A percentile compares a stretch with the other conserved stretches of the same genome.
These are phyloP conservation scores for Hypoxylon sp. DNA, from an alignment of 2,329 filamentous ascomycete species.

Conservation along the genomic window DNA sequence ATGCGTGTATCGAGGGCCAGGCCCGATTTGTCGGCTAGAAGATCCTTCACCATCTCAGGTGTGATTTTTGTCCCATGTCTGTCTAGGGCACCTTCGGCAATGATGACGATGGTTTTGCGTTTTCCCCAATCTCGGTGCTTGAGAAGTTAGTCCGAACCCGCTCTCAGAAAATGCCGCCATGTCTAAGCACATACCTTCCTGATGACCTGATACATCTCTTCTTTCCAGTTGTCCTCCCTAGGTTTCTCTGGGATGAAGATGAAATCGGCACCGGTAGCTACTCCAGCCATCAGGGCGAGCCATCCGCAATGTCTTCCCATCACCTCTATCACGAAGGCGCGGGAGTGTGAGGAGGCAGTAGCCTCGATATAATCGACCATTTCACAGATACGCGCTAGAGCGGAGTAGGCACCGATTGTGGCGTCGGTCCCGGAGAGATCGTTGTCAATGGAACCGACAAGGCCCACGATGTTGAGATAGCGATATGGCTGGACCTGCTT, in stretches of 20 bases:
- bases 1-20: constrained; percentile 92
- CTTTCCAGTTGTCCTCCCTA: constrained; percentile 86
- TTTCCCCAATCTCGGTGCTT: constrained; percentile 91
- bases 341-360: constrained; percentile 92
- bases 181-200: constrained; percentile 67
- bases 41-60: constrained; percentile 84
- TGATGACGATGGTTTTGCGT: constrained; percentile 97
- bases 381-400: constrained; percentile 92
- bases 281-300: constrained; percentile 95
- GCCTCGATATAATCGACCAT: constrained; percentile 98
- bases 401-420: constrained; percentile 97
- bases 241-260: constrained; percentile 97
- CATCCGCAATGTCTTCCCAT: constrained; percentile 99
- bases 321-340: constrained; percentile 97
- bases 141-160: constrained; percentile 36
- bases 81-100: constrained; percentile 95
- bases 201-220: constrained; percentile 87
- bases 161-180: background rate
- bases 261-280: constrained; percentile 95
- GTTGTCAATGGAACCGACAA: constrained; percentile 98
- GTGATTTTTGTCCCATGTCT: constrained; percentile 86
- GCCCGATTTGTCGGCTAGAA: constrained; percentile 83
- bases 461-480: constrained; percentile 94
- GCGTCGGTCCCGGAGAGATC: constrained; percentile 97
- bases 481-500: constrained; percentile 82